These are phyloP conservation scores for Oryza coarctata DNA, from an alignment of 176 grass and related monocot species.

Conservation along the genomic window DNA sequence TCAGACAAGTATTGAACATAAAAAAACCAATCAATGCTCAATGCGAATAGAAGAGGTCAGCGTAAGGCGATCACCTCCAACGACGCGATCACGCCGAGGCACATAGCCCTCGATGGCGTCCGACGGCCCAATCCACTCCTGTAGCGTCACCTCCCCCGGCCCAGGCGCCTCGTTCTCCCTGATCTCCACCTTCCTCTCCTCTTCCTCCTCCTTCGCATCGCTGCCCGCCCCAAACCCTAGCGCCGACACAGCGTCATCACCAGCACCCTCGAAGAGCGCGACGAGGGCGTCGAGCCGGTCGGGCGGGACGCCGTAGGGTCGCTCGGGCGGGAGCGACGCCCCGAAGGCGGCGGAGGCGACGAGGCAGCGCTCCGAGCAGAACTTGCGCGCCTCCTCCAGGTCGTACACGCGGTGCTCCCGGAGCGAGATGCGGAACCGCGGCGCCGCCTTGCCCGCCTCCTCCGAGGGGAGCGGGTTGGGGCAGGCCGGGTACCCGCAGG, in stretches of 20 bases:
- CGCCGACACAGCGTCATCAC: background rate
- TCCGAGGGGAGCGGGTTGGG: constrained; percentile 27
- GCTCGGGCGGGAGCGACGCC: constrained; percentile 30
- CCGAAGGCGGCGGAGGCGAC: constrained; percentile 57
- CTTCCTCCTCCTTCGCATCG: constrained; percentile 7
- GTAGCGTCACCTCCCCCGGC: constrained; percentile 47
- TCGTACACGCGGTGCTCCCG: constrained; percentile 92
- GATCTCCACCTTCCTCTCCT: constrained; percentile 49
- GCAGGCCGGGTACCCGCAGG: constrained; percentile 59
- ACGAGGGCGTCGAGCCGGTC: constrained; percentile 39
- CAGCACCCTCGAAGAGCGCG: constrained; percentile 40
- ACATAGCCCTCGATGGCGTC: constrained; percentile 84
- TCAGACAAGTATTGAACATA: background rate
- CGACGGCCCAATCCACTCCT: constrained; percentile 71
- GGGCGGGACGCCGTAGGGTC: constrained; percentile 36
- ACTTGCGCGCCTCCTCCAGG: constrained; percentile 73
- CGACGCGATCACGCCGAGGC: constrained; percentile 37
- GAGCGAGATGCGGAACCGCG: constrained; percentile 70
- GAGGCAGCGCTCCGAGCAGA: constrained; percentile 75
- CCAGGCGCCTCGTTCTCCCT: constrained; percentile 49
- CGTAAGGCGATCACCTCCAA: constrained; percentile 8
- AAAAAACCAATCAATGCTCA: background rate
- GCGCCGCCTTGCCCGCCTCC: background rate
- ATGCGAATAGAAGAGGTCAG: background rate
- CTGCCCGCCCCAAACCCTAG: constrained; percentile 22